Percentiles rank a stretch among this genome's conserved stretches.
Conservation (phyloP, 106 monocot genomes). For the Allium sativum region DNA sequence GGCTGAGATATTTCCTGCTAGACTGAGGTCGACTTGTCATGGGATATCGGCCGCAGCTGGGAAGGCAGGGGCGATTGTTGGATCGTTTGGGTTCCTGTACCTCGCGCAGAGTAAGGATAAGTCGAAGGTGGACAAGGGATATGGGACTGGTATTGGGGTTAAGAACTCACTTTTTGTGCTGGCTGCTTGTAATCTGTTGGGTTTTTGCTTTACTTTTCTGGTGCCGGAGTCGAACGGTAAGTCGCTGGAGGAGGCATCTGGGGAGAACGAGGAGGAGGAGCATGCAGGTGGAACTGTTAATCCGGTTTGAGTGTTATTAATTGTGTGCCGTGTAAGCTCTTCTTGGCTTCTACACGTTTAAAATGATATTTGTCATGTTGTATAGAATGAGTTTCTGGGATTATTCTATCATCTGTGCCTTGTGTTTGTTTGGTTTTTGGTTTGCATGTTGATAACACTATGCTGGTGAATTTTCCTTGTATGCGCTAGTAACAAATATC, state of each 20-base stretch:
- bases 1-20: conserved; percentile 76
- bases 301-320: too few species aligned
- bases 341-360: too few species aligned
- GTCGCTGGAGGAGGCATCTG: conserved; percentile 41
- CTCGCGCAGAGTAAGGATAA: conserved; percentile 34
- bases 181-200: conserved; percentile 35
- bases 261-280: conserved; percentile 11
- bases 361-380: too few species aligned
- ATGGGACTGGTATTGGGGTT: conserved; percentile 40
- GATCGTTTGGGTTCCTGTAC: conserved; percentile 44
- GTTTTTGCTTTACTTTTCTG: conserved; percentile 29
- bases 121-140: conserved; percentile 31
- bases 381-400: too few species aligned
- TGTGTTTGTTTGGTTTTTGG: too few species aligned
- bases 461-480: too few species aligned
- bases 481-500: too few species aligned
- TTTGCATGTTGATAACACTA: too few species aligned
- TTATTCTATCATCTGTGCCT: too few species aligned
- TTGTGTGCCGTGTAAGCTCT: too few species aligned
- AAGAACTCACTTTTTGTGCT: conserved; percentile 50
- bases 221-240: conserved; percentile 53
- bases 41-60: conserved; percentile 72
- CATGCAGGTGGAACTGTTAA: too few species aligned
- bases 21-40: conserved; percentile 70
- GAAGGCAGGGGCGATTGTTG: conserved; percentile 45